Percentiles rank a stretch among this genome's conserved stretches.
Evolutionary conservation across 1,284 basidiomycete genomes (phyloP).

Genomic region (Ceratorhiza oryzae-sativae): DNA sequence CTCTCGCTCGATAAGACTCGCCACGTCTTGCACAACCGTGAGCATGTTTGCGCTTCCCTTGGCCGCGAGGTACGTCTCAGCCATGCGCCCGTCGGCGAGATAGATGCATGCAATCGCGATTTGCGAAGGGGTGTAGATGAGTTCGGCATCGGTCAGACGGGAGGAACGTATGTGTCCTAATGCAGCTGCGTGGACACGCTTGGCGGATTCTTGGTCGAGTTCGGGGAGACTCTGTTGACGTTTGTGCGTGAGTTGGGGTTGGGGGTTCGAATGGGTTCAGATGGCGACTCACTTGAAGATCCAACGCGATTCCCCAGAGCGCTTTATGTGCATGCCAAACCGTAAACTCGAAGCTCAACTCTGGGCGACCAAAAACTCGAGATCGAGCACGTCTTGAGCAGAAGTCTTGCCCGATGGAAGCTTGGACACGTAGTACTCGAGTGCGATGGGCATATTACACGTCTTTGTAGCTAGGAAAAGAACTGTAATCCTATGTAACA

Average conservation of each 20-base stretch:
- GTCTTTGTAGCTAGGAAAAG: conserved; percentile 97
- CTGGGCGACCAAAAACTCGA: conserved; percentile 96
- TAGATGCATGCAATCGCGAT: conserved; percentile 88
- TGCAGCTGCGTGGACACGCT: conserved; percentile 64
- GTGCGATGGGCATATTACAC: conserved; percentile 88
- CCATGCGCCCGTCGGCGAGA: conserved; percentile 66
- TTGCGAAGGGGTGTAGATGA: conserved; percentile 91
- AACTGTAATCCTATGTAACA: conserved; percentile 79
- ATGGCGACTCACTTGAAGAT: conserved; percentile 74
- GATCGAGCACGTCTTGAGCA: conserved; percentile 83
- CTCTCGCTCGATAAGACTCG: conserved; percentile 61
- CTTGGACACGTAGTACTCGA: conserved; percentile 81
- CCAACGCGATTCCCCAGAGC: conserved; percentile 88
- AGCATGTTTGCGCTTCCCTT: conserved; percentile 55
- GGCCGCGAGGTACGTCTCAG: conserved; percentile 66
- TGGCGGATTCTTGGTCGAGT: conserved; percentile 54
- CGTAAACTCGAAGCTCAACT: conserved; percentile 92
- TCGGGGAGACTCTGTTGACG: conserved; percentile 62
- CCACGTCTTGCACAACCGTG: conserved; percentile 61
- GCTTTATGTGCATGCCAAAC: conserved; percentile 91
- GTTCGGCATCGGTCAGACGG: conserved; percentile 89
- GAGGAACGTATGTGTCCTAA: conserved; percentile 70
- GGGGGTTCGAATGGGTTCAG: background rate
- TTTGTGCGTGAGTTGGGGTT: background rate
- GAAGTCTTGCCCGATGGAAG: conserved; percentile 73